phyloP scores from a whole-genome alignment of 2,329 filamentous ascomycete species.

The Sporothrix humicola region DNA sequence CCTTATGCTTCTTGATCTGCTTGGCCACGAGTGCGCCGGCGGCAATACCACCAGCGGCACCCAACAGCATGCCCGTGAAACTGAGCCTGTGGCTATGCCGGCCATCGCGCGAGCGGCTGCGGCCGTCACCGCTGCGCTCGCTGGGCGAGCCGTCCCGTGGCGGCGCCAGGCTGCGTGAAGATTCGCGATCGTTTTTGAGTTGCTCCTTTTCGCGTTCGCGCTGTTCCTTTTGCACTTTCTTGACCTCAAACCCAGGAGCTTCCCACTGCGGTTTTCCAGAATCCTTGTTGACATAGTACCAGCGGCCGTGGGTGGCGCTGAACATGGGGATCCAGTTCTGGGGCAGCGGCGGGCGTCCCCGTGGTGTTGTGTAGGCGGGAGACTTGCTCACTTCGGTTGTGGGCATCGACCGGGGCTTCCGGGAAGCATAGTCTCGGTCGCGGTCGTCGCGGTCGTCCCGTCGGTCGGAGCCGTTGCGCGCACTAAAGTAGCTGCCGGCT shows the following conservation, averaged over 20 bases:
- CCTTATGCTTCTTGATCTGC: conserved; percentile 4
- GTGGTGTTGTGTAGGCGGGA: conserved; percentile 38
- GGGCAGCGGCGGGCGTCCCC: conserved; percentile 54
- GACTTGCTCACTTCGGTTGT: background rate
- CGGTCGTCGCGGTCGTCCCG: background rate
- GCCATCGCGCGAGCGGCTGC: background rate
- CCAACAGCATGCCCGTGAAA: conserved; percentile 26
- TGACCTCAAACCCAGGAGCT: conserved; percentile 41
- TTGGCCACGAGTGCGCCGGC: conserved; percentile 31
- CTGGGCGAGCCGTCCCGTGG: background rate
- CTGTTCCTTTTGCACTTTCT: background rate
- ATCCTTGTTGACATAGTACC: conserved; percentile 63
- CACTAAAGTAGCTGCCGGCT: conserved; percentile 6
- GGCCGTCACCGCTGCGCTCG: background rate
- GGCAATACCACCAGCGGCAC: conserved; percentile 32
- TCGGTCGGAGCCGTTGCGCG: background rate
- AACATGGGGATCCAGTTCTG: conserved; percentile 62
- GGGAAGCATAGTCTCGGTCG: background rate
- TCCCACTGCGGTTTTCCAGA: conserved; percentile 65
- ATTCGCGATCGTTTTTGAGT: background rate
- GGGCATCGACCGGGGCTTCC: conserved; percentile 15
- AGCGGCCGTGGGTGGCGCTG: conserved; percentile 59
- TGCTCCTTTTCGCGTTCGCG: background rate
- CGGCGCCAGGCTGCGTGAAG: background rate
- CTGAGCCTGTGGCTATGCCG: background rate